Evolutionary conservation across 1,284 basidiomycete genomes (phyloP), one percentile per base, ranked within the genome.

Genomic region (Gastroboletus turbinatus): DNA sequence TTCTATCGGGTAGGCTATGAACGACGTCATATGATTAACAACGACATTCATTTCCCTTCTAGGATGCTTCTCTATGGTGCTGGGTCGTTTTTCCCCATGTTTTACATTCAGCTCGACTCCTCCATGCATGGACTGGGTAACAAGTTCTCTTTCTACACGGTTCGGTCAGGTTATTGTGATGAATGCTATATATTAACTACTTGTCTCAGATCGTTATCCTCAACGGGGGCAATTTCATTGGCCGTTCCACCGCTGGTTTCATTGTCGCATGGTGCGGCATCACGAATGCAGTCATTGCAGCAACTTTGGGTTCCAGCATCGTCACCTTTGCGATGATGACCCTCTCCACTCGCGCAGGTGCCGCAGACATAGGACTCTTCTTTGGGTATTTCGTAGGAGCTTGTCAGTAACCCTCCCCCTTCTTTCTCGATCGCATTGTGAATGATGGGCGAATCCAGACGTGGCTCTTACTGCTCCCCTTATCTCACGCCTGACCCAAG

Each of bases 401-500:
- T 16, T 42, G 40, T 42, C 23, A 23, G 40, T 42, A 17, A 42
- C 8, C 19, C 29, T 30, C 43, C 21, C 38, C 43, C 10, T 40
- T 51, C 21, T 36, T 29, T 49, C 19, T 40, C 43, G 25, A 14
- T 43, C 29, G 4, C 23, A 11, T 29, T 10, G n/a, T 33, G 16
- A 44, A 35, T 46, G 13, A 58, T 4, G 21, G 46, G 4, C 23
- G 14, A n/a, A 19, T 44, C 25, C 38, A 75, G 75, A 67, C 45
- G 65, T 77, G 6, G 67, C 71, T 13, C 64, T 76, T 7, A 63
- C 63, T 57, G 67, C 67, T 23, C 73, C 75, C 13, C 63, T 75
- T n/a, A 58, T 73, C 10, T 59, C 68, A 21, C 48, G 52, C 16
- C 59, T 76, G 27, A 74, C 75, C 5, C 55, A 54, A 16, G 64